Base-by-base conservation (phyloP, 73 alveolate genomes). In the Urostyla sp. region DNA sequence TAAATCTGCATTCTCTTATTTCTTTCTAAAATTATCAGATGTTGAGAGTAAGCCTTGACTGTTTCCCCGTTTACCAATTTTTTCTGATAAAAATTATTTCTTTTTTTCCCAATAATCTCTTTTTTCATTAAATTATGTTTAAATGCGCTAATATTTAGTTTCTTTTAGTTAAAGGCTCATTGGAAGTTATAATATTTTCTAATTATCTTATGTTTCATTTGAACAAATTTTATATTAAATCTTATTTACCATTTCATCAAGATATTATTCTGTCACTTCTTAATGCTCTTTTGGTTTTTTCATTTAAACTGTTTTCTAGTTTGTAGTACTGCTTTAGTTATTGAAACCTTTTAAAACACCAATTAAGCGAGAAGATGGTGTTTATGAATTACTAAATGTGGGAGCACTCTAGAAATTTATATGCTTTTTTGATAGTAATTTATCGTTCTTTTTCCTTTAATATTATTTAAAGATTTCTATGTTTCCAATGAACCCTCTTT, bases 31-130 rank as follows among this genome's bases (percentile, higher is more conserved):
- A 13, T 63, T 60, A 63, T 16, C 50, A 10, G 79, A 43, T 4
- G n/a, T 21, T 4, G 37, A 32, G 61, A 63, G 20, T 63, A 63
- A 31, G 24, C 79, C 36, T 18, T 6, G 8, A 2, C 44, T 60
- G 21, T 4, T 20, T 3, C 6, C 2, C 5, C 45, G 45, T 24
- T 63, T 63, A 2, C 30, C 21, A 15, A 60, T 43, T 63, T 63
- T 36, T 24, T 28, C 20, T 18, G 60, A 45, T 1, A 63, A 31
- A 15, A 2, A 1, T 3, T 20, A 5, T 43, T 43, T 63, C 58
- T 63, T 63, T 40, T 63, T 63, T 44, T 63, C 61, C 79, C 79
- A 63, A 34, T 21, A 63, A 46, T 63, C 79, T 24, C 44, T 63
- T 3, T 23, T 37, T 8, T 8, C 16, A 28, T 63, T 60, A 63